Conservation (phyloP, 2,329 filamentous ascomycete genomes). For the Penicillium glabrum region DNA sequence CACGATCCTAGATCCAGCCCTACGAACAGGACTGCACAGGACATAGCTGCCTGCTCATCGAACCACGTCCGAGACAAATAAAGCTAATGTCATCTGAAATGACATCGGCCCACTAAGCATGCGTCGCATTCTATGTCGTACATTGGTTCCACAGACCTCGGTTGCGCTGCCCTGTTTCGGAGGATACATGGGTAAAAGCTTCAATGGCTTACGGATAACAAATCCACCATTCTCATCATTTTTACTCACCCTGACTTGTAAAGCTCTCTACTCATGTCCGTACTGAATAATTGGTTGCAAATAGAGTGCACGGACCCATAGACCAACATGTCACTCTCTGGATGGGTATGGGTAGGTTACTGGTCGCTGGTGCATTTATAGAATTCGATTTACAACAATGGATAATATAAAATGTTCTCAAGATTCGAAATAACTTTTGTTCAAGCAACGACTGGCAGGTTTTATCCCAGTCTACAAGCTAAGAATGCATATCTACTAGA, state of each 20-base stretch:
- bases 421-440: conserved; percentile 14
- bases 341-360: too few relatives aligned
- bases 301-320: too few relatives aligned
- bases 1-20: background rate
- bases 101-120: background rate
- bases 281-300: too few relatives aligned
- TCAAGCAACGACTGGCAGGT: conserved; percentile 6
- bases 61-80: background rate
- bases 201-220: too few relatives aligned
- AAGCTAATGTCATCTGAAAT: background rate
- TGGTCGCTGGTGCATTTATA: background rate
- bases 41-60: background rate
- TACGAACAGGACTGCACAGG: background rate
- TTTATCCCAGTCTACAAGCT: background rate
- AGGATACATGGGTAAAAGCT: too few relatives aligned
- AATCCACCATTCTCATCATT: too few relatives aligned
- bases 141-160: background rate
- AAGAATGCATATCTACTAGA: conserved; percentile 18
- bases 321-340: too few relatives aligned
- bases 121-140: background rate
- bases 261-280: too few relatives aligned
- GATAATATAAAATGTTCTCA: background rate
- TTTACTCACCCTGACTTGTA: too few relatives aligned
- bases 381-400: background rate
- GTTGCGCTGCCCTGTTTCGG: background rate